Percentiles rank a stretch among this genome's conserved stretches.
Evolutionary conservation across 1,284 basidiomycete species (phyloP).

Genomic region (Gymnopus androsaceus): DNA sequence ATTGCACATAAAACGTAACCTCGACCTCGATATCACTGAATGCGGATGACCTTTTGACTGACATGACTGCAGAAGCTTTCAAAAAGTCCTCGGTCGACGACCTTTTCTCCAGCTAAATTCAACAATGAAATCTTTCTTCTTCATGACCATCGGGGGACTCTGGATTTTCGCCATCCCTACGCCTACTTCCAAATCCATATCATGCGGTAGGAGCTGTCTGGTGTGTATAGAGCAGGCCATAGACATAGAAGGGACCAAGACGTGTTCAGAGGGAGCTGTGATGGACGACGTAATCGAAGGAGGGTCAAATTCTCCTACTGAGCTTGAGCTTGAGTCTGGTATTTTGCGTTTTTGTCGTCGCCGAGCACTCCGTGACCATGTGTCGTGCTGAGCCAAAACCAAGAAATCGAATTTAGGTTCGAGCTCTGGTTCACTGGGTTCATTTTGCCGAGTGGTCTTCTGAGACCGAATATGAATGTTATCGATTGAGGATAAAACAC

Average conservation of each 20-base stretch:
- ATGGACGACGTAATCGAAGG: not conserved
- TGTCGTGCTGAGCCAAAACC: conserved; percentile 53
- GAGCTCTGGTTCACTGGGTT: conserved; percentile 10
- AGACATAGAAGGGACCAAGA: conserved; percentile 19
- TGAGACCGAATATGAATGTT: not conserved
- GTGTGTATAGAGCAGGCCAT: conserved; percentile 26
- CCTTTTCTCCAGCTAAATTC: conserved; percentile 69
- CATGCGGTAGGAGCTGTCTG: conserved; percentile 10
- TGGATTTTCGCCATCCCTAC: conserved; percentile 4
- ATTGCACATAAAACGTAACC: too few species aligned
- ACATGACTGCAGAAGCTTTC: conserved; percentile 73
- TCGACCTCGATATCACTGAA: too few species aligned
- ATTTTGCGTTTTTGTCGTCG: conserved; percentile 26
- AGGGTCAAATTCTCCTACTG: not conserved
- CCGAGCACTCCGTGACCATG: conserved; percentile 77
- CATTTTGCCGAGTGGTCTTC: conserved; percentile 21
- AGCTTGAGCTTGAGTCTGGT: not conserved
- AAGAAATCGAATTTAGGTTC: conserved; percentile 25
- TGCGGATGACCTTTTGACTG: conserved; percentile 37
- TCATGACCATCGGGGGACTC: conserved; percentile 11
- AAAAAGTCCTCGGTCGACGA: conserved; percentile 55
- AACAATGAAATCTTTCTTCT: conserved; percentile 26
- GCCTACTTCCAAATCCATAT: conserved; percentile 11
- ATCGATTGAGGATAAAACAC: not conserved
- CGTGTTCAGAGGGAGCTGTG: not conserved